Percentiles rank a stretch among this genome's conserved stretches.
Conservation (phyloP, 2,329 filamentous ascomycete species). For the Cytospora leucostoma region DNA sequence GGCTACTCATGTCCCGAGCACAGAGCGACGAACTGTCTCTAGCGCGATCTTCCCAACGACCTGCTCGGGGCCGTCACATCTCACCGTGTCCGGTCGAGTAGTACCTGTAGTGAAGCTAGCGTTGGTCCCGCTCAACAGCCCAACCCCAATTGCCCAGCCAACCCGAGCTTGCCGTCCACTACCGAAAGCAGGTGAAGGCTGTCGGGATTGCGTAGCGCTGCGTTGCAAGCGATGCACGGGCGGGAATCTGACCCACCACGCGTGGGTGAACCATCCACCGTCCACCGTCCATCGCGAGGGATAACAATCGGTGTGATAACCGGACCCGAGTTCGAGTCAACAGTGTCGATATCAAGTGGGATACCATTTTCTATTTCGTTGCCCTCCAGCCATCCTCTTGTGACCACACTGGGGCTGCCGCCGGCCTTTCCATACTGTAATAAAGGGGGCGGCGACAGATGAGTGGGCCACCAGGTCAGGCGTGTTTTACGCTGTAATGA, state of each 20-base stretch:
- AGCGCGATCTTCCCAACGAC: conserved; percentile 1
- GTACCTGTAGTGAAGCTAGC: conserved; percentile 7
- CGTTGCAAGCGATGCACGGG: conserved; percentile 2
- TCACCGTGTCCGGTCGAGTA: conserved; percentile 5
- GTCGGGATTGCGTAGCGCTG: not conserved
- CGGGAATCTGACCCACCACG: not conserved
- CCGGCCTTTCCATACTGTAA: not conserved
- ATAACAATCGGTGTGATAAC: conserved; percentile 1
- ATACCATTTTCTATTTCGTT: no score
- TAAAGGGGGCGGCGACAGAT: conserved; percentile 21
- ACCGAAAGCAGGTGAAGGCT: not conserved
- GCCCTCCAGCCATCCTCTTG: not conserved
- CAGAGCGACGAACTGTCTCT: conserved; percentile 12
- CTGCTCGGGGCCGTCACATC: not conserved
- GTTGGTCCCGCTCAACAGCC: not conserved
- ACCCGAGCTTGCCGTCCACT: conserved; percentile 1
- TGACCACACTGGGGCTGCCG: not conserved
- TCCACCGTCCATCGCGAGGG: not conserved
- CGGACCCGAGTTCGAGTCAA: not conserved
- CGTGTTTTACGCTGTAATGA: conserved; percentile 1
- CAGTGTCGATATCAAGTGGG: not conserved
- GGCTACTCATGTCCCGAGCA: not conserved
- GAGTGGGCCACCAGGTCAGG: conserved; percentile 15
- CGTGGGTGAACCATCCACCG: not conserved
- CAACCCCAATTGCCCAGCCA: not conserved